Percentiles rank a stretch among this genome's conserved stretches.
phyloP scores from a whole-genome alignment of 345 rosid genomes.

The Kandelia obovata region DNA sequence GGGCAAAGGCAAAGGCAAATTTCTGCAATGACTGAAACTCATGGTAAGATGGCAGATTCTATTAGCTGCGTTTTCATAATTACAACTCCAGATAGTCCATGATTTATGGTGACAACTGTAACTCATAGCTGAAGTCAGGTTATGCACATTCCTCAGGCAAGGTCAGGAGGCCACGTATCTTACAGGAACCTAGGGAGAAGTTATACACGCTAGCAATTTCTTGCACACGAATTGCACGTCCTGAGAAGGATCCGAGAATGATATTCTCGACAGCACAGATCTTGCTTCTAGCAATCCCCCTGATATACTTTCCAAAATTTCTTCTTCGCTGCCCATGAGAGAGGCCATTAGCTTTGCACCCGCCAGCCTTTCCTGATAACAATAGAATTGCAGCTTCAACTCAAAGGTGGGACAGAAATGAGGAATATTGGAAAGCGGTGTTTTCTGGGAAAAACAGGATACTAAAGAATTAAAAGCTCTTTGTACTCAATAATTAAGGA shows the following conservation, averaged over 20 bases:
- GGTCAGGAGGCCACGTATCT: too few species aligned
- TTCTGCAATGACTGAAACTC: too few species aligned
- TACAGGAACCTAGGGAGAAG: constrained; percentile 27
- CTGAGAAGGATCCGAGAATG: constrained; percentile 51
- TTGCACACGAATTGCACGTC: constrained; percentile 53
- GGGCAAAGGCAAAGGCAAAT: too few species aligned
- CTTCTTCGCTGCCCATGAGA: constrained; percentile 82
- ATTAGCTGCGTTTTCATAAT: too few species aligned
- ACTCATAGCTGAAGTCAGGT: too few species aligned
- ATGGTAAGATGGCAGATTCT: too few species aligned
- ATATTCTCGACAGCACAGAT: constrained; percentile 47
- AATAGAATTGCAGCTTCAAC: not conserved
- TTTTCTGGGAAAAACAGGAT: not conserved
- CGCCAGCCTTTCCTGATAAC: constrained; percentile 71
- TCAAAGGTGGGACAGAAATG: not conserved
- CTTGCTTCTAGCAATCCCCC: constrained; percentile 68
- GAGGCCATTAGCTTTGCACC: constrained; percentile 80
- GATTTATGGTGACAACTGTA: too few species aligned
- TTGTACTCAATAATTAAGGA: too few species aligned
- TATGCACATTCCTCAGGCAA: too few species aligned
- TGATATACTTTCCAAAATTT: constrained; percentile 57
- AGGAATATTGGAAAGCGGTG: not conserved
- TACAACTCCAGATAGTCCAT: too few species aligned
- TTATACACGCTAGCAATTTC: constrained; percentile 57
- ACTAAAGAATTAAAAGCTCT: too few species aligned